Evolutionary conservation across 75 land plant genomes (phyloP).

Genomic region (Pinus taeda): DNA sequence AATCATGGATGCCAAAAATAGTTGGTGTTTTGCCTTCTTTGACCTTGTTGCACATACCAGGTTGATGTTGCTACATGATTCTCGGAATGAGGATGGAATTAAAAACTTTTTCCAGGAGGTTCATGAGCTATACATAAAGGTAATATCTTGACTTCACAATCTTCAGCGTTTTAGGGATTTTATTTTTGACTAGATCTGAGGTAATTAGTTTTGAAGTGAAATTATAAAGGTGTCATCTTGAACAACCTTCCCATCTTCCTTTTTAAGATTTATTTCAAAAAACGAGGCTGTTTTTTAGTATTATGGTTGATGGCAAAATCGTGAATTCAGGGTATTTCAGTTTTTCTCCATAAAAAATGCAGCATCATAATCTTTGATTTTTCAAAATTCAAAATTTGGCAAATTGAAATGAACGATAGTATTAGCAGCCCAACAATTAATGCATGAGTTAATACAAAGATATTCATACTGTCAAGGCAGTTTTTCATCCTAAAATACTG

Average conservation of each 20-base stretch:
- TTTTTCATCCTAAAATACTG: neutral
- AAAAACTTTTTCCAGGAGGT: constrained; percentile 99
- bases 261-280: neutral
- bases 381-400: too few relatives aligned
- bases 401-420: too few relatives aligned
- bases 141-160: constrained; percentile 13
- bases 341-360: neutral
- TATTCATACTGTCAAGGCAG: neutral
- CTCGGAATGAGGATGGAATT: constrained; percentile 95
- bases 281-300: neutral
- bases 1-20: neutral
- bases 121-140: constrained; percentile 98
- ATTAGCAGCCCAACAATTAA: neutral
- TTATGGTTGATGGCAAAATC: neutral
- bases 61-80: constrained; percentile 96
- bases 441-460: neutral
- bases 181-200: neutral
- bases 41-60: constrained; percentile 58
- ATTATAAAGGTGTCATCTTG: neutral
- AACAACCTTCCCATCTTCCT: neutral
- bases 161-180: neutral
- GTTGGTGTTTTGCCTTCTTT: constrained; percentile 26
- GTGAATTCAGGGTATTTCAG: neutral
- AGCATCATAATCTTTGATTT: neutral
- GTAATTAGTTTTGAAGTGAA: neutral